Evolutionary conservation across 2,329 filamentous ascomycete species (phyloP), one percentile per base, ranked within the genome.

Genomic region (Aspergillus carbonarius): DNA sequence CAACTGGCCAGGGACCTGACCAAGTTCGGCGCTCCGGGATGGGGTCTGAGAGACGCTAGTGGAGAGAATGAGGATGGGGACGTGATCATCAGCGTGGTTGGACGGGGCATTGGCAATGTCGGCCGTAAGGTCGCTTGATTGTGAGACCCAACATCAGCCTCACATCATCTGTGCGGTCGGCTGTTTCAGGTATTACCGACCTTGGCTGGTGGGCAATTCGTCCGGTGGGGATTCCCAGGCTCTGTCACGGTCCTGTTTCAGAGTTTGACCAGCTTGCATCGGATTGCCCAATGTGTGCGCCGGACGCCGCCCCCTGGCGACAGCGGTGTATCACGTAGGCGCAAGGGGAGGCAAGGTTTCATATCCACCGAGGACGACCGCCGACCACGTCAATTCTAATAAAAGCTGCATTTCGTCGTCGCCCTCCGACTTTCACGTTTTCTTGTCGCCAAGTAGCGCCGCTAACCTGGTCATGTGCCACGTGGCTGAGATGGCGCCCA

Each of bases 41-140:
- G 93, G 93, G 93, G 93, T 13, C 80, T 98, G 68, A 83, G 93
- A 69, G 91, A 93, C 64, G 87, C 85, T 12, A 83, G 86, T 25
- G 85, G 86, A 32, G 85, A 88, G 44, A 86, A 86, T 34, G 84
- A 82, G 15, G 76, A 81, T 55, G 80, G 77, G 5, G 90, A 96
- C 73, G 83, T 98, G 53, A 84, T 96, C 60, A 82, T 99, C 67
- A 96, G 92, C 66, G 89, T 99, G 44, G 96, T 98, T 70, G 95
- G 95, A 32, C 88, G 87, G 68, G 95, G 95, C 44, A 91, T 99
- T 59, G 95, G 95, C 30, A 99, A 98, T 73, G 90, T 98, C 50
- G 93, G 93, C 54, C 86, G 93, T 70, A 98, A 98, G 79, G 89
- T 97, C 74, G 85, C 85, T 62, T 88, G 75, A 79, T 67, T 54